Conservation (phyloP, 805 yeast genomes). For the Lipomyces mesembrius region DNA sequence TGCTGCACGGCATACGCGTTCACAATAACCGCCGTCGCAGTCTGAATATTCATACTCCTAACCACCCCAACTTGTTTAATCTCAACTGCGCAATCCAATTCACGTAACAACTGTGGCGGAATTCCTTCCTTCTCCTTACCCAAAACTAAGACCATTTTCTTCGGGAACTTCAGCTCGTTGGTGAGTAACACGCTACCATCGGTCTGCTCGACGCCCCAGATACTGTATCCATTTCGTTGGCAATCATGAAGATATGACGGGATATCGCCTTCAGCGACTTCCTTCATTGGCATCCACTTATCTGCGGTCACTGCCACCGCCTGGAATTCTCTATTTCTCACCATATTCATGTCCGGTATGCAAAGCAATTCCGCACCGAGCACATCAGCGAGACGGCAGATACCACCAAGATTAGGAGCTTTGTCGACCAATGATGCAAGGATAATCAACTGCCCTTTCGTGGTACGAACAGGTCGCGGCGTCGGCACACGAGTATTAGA, state of each 20-base stretch:
- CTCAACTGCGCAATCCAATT: conserved; percentile 84
- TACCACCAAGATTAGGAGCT: conserved; percentile 92
- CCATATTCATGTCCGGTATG: conserved; percentile 68
- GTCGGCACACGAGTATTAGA: conserved; percentile 58
- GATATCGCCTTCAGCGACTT: conserved; percentile 66
- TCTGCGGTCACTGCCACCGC: conserved; percentile 95
- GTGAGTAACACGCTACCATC: conserved; percentile 79
- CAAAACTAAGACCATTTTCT: conserved; percentile 73
- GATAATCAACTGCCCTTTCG: conserved; percentile 84
- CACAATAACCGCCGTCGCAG: conserved; percentile 92
- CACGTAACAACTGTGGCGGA: conserved; percentile 81
- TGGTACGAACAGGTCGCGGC: conserved; percentile 53
- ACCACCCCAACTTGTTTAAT: conserved; percentile 91
- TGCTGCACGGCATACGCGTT: conserved; percentile 83
- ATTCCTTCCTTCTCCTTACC: conserved; percentile 92
- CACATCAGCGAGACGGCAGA: conserved; percentile 89
- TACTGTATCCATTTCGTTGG: conserved; percentile 76
- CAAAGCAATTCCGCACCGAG: conserved; percentile 86
- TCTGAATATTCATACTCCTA: conserved; percentile 94
- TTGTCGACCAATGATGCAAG: conserved; percentile 90
- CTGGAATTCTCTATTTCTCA: conserved; percentile 70
- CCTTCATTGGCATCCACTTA: conserved; percentile 90
- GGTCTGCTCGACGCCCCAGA: conserved; percentile 91
- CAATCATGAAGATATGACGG: conserved; percentile 60
- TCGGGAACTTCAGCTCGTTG: conserved; percentile 70